Conservation (phyloP, 306 rosid species). For the Potentilla sterilis region DNA sequence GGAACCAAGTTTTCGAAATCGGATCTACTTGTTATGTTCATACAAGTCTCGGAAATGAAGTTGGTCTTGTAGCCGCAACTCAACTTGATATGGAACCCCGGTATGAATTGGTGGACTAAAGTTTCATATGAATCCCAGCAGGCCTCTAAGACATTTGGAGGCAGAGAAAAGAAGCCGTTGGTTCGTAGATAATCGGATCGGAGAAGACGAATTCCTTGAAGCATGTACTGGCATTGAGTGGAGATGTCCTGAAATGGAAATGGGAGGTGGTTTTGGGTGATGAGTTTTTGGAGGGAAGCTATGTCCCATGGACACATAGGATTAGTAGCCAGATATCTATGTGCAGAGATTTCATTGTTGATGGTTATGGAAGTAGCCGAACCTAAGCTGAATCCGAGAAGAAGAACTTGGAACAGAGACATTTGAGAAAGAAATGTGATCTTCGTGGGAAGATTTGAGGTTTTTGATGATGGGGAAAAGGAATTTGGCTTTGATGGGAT, state of each 20-base stretch:
- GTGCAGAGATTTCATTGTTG: background rate
- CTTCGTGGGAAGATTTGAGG: background rate
- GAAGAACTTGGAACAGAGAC: background rate
- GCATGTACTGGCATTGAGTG: conserved; percentile 14
- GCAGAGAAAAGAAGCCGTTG: conserved; percentile 6
- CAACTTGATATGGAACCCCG: conserved; percentile 4
- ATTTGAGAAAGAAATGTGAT: background rate
- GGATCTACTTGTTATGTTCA: conserved; percentile 2
- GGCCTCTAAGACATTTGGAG: conserved; percentile 2
- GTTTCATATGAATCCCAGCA: conserved; percentile 24
- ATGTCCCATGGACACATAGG: conserved; percentile 18
- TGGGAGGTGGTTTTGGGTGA: background rate
- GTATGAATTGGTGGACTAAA: conserved; percentile 7
- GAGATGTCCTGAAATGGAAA: background rate
- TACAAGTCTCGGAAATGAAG: conserved; percentile 25
- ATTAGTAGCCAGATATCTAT: background rate
- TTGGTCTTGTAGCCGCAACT: conserved; percentile 19
- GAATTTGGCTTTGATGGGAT: background rate
- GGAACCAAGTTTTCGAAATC: conserved; percentile 24
- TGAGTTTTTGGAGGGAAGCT: conserved; percentile 4
- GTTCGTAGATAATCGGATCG: conserved; percentile 25
- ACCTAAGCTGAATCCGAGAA: background rate
- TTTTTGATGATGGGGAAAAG: background rate
- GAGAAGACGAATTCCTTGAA: conserved; percentile 23
- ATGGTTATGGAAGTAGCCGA: background rate